Evolutionary conservation across 2,329 filamentous ascomycete species (phyloP).

Genomic region (Fusarium coffeatum): DNA sequence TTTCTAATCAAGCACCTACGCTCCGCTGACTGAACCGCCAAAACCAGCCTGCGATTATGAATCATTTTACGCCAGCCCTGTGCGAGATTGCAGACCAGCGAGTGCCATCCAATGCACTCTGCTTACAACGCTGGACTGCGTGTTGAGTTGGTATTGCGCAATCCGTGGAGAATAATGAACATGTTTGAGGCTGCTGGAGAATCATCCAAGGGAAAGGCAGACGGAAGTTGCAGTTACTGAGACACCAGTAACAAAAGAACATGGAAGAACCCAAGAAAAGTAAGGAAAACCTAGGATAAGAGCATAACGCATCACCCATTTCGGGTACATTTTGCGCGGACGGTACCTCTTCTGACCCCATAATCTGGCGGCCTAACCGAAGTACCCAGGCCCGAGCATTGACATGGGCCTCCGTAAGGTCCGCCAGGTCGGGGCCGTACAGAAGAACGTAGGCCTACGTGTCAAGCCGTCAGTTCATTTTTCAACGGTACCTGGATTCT

Average conservation of each 20-base stretch:
- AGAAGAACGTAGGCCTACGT: not conserved
- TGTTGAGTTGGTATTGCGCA: slow-evolving; percentile 11
- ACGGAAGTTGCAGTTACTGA: slow-evolving; percentile 13
- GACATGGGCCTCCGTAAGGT: slow-evolving; percentile 27
- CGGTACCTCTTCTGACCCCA: slow-evolving; percentile 25
- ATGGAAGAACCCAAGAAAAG: slow-evolving; percentile 17
- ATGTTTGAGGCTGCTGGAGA: not conserved
- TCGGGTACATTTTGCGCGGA: slow-evolving; percentile 27
- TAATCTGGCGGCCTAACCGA: slow-evolving; percentile 23
- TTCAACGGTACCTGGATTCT: not conserved
- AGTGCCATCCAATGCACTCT: slow-evolving; percentile 9
- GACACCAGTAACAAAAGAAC: slow-evolving; percentile 5
- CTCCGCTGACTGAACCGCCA: slow-evolving; percentile 19
- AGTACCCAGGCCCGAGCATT: slow-evolving; percentile 34
- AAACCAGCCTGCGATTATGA: slow-evolving; percentile 36
- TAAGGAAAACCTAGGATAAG: slow-evolving; percentile 1
- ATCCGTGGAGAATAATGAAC: slow-evolving; percentile 4
- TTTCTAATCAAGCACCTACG: slow-evolving; percentile 40
- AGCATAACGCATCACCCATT: slow-evolving; percentile 14
- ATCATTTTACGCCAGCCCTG: slow-evolving; percentile 38
- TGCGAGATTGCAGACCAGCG: slow-evolving; percentile 31
- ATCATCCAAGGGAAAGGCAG: not conserved
- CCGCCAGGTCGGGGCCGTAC: slow-evolving; percentile 22
- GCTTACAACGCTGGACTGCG: slow-evolving; percentile 15
- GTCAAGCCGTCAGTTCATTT: slow-evolving; percentile 3